Evolutionary conservation across 2,329 filamentous ascomycete genomes (phyloP).

Genomic region (Aspergillus hiratsukae): DNA sequence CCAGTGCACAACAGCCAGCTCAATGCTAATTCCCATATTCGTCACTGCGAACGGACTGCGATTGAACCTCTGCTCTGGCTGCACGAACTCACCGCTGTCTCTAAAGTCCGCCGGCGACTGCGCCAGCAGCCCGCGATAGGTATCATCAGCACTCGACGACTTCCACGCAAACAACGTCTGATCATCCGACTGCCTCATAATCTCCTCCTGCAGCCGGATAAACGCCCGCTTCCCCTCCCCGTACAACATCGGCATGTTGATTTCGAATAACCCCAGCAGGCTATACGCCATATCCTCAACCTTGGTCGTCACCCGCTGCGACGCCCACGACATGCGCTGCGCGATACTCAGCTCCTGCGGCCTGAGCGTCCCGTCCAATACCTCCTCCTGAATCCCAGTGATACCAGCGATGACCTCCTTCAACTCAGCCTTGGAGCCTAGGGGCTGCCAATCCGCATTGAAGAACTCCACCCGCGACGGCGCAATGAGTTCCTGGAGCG

Average conservation of each 20-base stretch:
- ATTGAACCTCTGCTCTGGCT: not conserved
- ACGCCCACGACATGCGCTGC: slow-evolving; percentile 24
- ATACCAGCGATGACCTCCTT: not conserved
- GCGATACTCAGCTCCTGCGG: slow-evolving; percentile 4
- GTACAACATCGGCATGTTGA: slow-evolving; percentile 23
- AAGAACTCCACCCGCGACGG: slow-evolving; percentile 6
- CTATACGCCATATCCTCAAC: slow-evolving; percentile 26
- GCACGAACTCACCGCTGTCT: not conserved
- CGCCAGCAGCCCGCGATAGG: not conserved
- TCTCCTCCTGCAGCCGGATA: slow-evolving; percentile 26
- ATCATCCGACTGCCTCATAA: slow-evolving; percentile 22
- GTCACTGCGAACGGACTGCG: slow-evolving; percentile 10
- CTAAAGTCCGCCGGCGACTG: not conserved
- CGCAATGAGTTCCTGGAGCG: slow-evolving; percentile 14
- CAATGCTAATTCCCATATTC: slow-evolving; percentile 16
- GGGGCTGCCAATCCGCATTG: not conserved
- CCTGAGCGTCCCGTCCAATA: not conserved
- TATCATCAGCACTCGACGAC: not conserved
- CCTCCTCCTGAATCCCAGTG: slow-evolving; percentile 8
- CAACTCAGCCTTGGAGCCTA: slow-evolving; percentile 1
- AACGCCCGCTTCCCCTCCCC: slow-evolving; percentile 25
- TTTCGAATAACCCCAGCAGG: slow-evolving; percentile 25
- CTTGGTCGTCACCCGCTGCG: slow-evolving; percentile 17
- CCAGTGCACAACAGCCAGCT: slow-evolving; percentile 13
- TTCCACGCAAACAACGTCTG: slow-evolving; percentile 7